Evolutionary conservation across 441 rosid genomes (phyloP).

Genomic region (Jatropha podagrica): DNA sequence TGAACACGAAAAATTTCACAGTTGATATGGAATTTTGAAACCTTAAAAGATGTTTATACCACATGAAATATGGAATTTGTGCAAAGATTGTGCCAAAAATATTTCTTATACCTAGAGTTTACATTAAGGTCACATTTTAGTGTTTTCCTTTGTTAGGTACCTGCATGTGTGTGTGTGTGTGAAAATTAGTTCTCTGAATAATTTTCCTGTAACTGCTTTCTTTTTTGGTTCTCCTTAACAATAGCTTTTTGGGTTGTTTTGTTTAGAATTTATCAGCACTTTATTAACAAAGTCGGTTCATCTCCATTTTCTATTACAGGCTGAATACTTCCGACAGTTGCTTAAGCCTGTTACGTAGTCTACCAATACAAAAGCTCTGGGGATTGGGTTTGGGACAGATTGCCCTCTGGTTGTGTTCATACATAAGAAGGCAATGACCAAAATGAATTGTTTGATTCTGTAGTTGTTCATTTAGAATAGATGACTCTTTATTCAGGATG

Average conservation of each 20-base stretch:
- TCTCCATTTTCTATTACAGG: slow-evolving; percentile 47
- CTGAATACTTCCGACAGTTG: slow-evolving; percentile 96
- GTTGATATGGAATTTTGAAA: neutral
- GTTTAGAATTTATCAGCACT: neutral
- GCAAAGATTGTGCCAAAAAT: neutral
- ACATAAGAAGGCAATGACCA: slow-evolving; percentile 38
- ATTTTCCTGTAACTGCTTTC: neutral
- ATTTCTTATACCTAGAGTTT: neutral
- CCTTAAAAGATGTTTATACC: neutral
- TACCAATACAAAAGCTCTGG: slow-evolving; percentile 26
- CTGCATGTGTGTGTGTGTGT: neutral
- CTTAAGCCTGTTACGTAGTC: slow-evolving; percentile 97
- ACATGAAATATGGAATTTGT: neutral
- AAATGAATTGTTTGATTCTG: slow-evolving; percentile 36
- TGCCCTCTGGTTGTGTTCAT: slow-evolving; percentile 46
- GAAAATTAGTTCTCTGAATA: neutral
- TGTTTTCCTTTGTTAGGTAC: neutral
- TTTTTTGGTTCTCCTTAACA: neutral
- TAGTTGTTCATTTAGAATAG: slow-evolving; percentile 43
- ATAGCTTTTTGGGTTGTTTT: neutral
- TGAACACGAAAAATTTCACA: neutral
- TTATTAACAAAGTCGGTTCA: slow-evolving; percentile 3
- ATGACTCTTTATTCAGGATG: slow-evolving; percentile 40
- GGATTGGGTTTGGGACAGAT: slow-evolving; percentile 41
- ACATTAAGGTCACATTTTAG: neutral